Base-by-base conservation (phyloP, 2,329 filamentous ascomycete genomes). In the Ciborinia camelliae region DNA sequence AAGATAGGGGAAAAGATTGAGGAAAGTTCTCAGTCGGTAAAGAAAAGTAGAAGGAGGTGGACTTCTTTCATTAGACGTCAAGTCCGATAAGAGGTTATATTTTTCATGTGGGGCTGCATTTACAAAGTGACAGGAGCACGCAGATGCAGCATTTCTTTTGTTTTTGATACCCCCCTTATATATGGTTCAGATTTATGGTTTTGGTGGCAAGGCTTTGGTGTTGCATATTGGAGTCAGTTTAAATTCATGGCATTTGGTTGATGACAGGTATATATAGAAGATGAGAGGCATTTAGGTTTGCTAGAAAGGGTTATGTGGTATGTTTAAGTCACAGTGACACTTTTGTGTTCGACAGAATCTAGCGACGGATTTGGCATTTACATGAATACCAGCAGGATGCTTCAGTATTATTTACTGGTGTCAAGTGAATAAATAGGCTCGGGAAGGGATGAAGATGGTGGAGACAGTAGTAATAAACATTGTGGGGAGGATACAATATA, bases 91-190 rank as follows among this genome's bases (percentile, higher is more conserved):
- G 20, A 37, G 3, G 20, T 12, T 35, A 1, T 26, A 26, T 4
- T 20, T 12, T 58, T 26, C 9, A 9, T 12, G 14, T 35, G 30
- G 28, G 30, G 14, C 47, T 35, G 30, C 28, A 58, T 58, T 47
- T 15, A 26, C 14, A 32, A 20, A 23, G 41, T n/a, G 55, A 37
- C 55, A 20, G 41, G 18, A 26, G 30, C 41, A 59, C 53, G 12
- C 14, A 45, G 55, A n/a, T 15, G 30, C 30, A n/a, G 12, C 12
- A 35, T 55, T 58, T 58, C 30, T 35, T 59, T 47, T 59, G 14
- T 58, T 59, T 15, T 59, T 59, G 55, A 59, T 59, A 59, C 55
- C 55, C 55, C 55, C 12, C 30, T 47, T 47, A 37, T 26, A 47
- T 59, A 59, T 47, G 41, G 28, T 18, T 35, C 14, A 8, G 4